phyloP scores from a whole-genome alignment of 2,329 filamentous ascomycete genomes.

The Arthroderma uncinatum region DNA sequence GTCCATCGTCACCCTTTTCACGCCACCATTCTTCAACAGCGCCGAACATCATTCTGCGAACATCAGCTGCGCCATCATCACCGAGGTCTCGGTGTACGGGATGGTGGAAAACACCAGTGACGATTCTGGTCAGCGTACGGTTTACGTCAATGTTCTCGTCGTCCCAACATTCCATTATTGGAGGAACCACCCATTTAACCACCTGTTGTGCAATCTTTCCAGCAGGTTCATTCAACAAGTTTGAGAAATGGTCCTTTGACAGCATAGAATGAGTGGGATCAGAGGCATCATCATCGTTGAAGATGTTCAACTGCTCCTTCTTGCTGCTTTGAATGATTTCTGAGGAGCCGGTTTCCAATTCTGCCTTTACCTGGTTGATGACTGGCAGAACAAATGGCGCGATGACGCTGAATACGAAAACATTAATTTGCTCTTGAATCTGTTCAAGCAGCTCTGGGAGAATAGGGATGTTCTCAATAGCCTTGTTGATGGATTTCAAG shows the following conservation, averaged over 20 bases:
- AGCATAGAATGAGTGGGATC: slow-evolving; percentile 94
- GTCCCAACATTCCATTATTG: slow-evolving; percentile 80
- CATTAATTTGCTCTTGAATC: slow-evolving; percentile 72
- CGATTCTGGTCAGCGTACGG: slow-evolving; percentile 61
- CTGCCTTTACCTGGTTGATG: slow-evolving; percentile 73
- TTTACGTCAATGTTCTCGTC: slow-evolving; percentile 60
- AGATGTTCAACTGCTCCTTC: slow-evolving; percentile 76
- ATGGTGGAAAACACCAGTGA: slow-evolving; percentile 76
- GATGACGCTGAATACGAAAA: slow-evolving; percentile 85
- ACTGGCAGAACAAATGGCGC: slow-evolving; percentile 80
- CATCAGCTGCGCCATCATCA: slow-evolving; percentile 58
- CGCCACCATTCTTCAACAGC: slow-evolving; percentile 76
- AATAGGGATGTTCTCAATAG: slow-evolving; percentile 75
- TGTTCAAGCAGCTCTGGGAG: slow-evolving; percentile 77
- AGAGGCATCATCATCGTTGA: slow-evolving; percentile 61
- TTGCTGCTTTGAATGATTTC: slow-evolving; percentile 80
- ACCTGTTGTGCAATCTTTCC: slow-evolving; percentile 70
- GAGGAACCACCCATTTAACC: slow-evolving; percentile 75
- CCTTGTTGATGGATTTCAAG: slow-evolving; percentile 64
- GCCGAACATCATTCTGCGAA: slow-evolving; percentile 66
- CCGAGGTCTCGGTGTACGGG: slow-evolving; percentile 64
- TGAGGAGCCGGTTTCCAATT: slow-evolving; percentile 72
- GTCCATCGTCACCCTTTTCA: slow-evolving; percentile 52
- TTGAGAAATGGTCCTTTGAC: slow-evolving; percentile 90
- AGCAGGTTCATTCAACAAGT: slow-evolving; percentile 78